A percentile compares a stretch with the other conserved stretches of the same genome.
These are phyloP conservation scores for Yamadazyma akitaensis DNA, from an alignment of 805 yeast genomes.

Conservation along the genomic window DNA sequence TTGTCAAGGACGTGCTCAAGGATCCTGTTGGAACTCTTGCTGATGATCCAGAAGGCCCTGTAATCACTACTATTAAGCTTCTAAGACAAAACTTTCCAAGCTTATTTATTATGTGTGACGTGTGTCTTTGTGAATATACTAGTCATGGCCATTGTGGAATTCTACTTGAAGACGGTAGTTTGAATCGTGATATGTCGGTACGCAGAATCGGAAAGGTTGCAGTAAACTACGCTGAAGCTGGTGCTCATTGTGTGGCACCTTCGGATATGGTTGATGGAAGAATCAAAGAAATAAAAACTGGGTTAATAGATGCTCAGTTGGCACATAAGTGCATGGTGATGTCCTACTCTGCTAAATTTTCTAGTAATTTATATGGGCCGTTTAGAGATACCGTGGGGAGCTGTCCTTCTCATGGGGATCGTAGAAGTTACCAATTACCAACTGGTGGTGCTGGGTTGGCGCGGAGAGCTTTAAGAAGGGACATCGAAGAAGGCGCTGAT, in stretches of 20 bases:
- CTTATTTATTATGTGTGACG: slow-evolving; percentile 87
- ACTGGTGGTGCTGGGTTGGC: slow-evolving; percentile 92
- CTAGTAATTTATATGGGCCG: slow-evolving; percentile 91
- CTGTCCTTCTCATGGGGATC: slow-evolving; percentile 83
- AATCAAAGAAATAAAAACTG: slow-evolving; percentile 79
- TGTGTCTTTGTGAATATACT: slow-evolving; percentile 95
- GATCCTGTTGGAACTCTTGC: slow-evolving; percentile 86
- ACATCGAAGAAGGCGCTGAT: slow-evolving; percentile 89
- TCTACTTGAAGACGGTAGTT: slow-evolving; percentile 78
- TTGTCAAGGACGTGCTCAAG: slow-evolving; percentile 67
- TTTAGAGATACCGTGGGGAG: slow-evolving; percentile 97
- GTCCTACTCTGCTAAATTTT: slow-evolving; percentile 93
- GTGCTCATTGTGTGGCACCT: slow-evolving; percentile 95
- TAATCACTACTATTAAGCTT: slow-evolving; percentile 70
- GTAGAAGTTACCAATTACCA: slow-evolving; percentile 91
- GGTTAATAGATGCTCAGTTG: slow-evolving; percentile 72
- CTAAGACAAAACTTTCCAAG: slow-evolving; percentile 70
- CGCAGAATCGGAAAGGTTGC: slow-evolving; percentile 91
- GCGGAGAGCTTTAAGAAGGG: slow-evolving; percentile 83
- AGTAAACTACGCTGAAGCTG: slow-evolving; percentile 91
- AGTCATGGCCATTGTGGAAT: slow-evolving; percentile 98
- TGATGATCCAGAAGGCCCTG: slow-evolving; percentile 96
- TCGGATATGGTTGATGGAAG: slow-evolving; percentile 98
- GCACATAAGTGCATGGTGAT: slow-evolving; percentile 87
- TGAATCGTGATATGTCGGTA: slow-evolving; percentile 72